Evolutionary conservation across 2,329 filamentous ascomycete species (phyloP).

Genomic region (Cytospora leucostoma): DNA sequence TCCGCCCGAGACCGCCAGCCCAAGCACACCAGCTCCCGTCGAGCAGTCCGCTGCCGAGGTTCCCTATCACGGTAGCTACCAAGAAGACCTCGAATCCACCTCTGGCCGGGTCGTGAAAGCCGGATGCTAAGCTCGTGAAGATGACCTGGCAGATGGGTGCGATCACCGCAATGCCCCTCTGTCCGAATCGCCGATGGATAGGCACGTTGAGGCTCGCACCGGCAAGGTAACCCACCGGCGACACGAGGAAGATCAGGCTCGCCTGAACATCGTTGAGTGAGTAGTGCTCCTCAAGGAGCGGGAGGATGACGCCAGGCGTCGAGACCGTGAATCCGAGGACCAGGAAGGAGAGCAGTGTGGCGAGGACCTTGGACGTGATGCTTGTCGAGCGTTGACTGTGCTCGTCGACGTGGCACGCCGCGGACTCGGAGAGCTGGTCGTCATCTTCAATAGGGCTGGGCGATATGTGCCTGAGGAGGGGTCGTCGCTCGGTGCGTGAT

Average conservation of each 20-base stretch:
- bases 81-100: conserved; percentile 37
- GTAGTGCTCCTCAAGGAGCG: conserved; percentile 43
- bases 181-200: conserved; percentile 44
- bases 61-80: conserved; percentile 36
- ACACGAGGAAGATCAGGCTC: conserved; percentile 47
- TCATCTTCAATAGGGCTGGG: conserved; percentile 7
- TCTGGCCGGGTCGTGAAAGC: conserved; percentile 30
- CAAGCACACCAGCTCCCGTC: conserved; percentile 49
- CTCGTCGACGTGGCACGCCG: conserved; percentile 2
- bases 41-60: conserved; percentile 43
- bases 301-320: conserved; percentile 38
- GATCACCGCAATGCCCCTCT: conserved; percentile 44
- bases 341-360: conserved; percentile 30
- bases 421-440: not conserved
- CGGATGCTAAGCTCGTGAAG: conserved; percentile 34
- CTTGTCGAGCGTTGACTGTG: conserved; percentile 1
- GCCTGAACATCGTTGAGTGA: conserved; percentile 44
- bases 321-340: conserved; percentile 35
- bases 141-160: conserved; percentile 42
- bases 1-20: conserved; percentile 43
- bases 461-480: not conserved
- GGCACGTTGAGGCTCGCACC: conserved; percentile 43
- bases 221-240: conserved; percentile 46
- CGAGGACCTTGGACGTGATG: conserved; percentile 15
- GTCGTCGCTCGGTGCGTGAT: not conserved